These are phyloP conservation scores for Colletotrichum cordylinicola DNA, from an alignment of 2,329 filamentous ascomycete genomes.

Conservation along the genomic window DNA sequence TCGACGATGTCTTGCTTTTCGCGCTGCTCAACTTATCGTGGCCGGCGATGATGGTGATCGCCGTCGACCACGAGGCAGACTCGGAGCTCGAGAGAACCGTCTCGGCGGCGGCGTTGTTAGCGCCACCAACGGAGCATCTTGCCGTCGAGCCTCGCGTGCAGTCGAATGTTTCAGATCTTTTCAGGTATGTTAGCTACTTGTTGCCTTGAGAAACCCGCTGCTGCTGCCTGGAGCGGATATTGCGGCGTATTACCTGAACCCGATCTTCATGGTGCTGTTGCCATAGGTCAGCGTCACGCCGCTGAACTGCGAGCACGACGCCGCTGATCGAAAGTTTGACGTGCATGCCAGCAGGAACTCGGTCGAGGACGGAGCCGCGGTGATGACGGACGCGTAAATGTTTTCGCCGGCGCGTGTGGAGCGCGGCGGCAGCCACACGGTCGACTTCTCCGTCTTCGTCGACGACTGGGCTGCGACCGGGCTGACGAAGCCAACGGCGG, in stretches of 20 bases:
- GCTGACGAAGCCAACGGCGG: neutral
- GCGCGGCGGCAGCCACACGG: constrained; percentile 16
- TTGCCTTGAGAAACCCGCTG: neutral
- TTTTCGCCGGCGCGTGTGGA: neutral
- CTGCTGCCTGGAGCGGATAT: neutral
- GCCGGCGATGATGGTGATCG: constrained; percentile 10
- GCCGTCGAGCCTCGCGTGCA: constrained; percentile 7
- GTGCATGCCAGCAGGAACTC: constrained; percentile 12
- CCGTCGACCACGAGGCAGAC: constrained; percentile 6
- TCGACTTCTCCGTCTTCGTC: constrained; percentile 1
- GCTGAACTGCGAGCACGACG: constrained; percentile 5
- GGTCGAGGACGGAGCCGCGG: constrained; percentile 17
- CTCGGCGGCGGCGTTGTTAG: neutral
- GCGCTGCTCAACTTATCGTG: neutral
- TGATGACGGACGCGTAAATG: constrained; percentile 19
- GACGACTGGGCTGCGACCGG: constrained; percentile 1
- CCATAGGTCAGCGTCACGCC: constrained; percentile 16
- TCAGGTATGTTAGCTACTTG: neutral
- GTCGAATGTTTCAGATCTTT: constrained; percentile 1
- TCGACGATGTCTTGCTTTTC: neutral
- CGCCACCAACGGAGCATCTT: neutral
- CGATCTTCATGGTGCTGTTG: constrained; percentile 7
- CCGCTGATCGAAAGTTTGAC: neutral
- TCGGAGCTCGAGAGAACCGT: neutral
- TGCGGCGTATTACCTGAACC: neutral